Evolutionary conservation across 495 filamentous ascomycete genomes (phyloP), one percentile per base, ranked within the genome.

Genomic region (Aspergillus affinis): DNA sequence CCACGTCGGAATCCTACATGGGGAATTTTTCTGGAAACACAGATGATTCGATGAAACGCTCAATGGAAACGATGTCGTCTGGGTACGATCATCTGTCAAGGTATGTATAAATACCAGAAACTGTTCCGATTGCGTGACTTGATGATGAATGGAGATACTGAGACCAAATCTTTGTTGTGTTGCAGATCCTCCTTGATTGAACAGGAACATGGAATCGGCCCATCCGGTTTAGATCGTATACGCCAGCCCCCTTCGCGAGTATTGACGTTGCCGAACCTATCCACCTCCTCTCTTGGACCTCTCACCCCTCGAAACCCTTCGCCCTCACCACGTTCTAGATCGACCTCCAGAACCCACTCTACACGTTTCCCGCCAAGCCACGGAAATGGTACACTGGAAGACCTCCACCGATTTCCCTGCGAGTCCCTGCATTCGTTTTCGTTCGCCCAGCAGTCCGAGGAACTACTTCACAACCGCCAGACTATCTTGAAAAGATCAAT

Each of bases 371-470:
- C 88, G 17, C 69, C 82, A 57, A 93, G 88, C 48, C 89, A 90
- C 44, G 78, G 78, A 12, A 67, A 86, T 20, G 84, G 84, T 49
- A 89, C 92, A 61, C 78, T 88, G 65, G 94, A 98, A 81, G 94
- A 98, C 66, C 84, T 99, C 30, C 85, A 86, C 49, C 85, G 92
- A 48, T 99, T 98, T 69, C 93, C 95, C 2, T 90, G 90, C 65
- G 94, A 99, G 72, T 99, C 94, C 0, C 75, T 99, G 58, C 94
- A 99, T 70, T 98, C 95, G 0, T 99, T 99, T 76, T 98, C 95
- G 30, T 99, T 99, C 72, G 91, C 95, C 4, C 91, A 97, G 59
- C 93, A 96, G 72, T 92, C 93, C 6, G 93, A 96, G 68, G 93
- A 97, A 65, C 79, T 89, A 48, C 82, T 98, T 27, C 90, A 96